These are phyloP conservation scores for Dichotomocladium elegans DNA, from an alignment of 371 early-diverging fungal species.

Conservation along the genomic window DNA sequence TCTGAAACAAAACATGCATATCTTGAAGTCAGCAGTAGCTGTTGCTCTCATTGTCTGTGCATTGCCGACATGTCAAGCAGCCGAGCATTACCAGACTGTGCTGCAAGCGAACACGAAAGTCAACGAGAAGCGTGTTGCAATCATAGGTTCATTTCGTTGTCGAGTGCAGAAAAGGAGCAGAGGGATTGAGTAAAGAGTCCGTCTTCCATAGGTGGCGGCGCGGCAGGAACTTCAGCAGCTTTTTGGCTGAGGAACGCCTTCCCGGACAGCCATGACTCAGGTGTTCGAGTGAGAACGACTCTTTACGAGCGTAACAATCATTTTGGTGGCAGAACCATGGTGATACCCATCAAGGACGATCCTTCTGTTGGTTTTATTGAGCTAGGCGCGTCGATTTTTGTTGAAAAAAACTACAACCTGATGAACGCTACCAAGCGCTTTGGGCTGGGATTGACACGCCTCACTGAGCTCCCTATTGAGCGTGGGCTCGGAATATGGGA, in stretches of 20 bases:
- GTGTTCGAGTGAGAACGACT: conserved; percentile 30
- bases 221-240: conserved; percentile 59
- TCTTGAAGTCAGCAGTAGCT: background rate
- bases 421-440: conserved; percentile 52
- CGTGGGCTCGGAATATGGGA: conserved; percentile 48
- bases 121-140: conserved; percentile 28
- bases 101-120: background rate
- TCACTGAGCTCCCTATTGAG: background rate
- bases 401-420: conserved; percentile 53
- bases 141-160: conserved; percentile 25
- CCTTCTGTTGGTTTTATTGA: conserved; percentile 39
- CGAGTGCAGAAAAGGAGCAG: background rate
- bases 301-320: conserved; percentile 48
- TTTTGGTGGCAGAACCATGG: conserved; percentile 55
- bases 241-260: conserved; percentile 51
- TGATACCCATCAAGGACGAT: conserved; percentile 38
- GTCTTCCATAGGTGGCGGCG: conserved; percentile 58
- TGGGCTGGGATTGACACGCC: conserved; percentile 25
- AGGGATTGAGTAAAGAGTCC: background rate
- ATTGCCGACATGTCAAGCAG: background rate
- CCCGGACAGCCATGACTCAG: conserved; percentile 13
- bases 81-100: conserved; percentile 2
- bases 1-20: background rate
- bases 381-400: conserved; percentile 62
- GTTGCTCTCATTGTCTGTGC: background rate